Evolutionary conservation across 306 rosid species (phyloP), one percentile per base, ranked within the genome.

Genomic region (Acacia crassicarpa): DNA sequence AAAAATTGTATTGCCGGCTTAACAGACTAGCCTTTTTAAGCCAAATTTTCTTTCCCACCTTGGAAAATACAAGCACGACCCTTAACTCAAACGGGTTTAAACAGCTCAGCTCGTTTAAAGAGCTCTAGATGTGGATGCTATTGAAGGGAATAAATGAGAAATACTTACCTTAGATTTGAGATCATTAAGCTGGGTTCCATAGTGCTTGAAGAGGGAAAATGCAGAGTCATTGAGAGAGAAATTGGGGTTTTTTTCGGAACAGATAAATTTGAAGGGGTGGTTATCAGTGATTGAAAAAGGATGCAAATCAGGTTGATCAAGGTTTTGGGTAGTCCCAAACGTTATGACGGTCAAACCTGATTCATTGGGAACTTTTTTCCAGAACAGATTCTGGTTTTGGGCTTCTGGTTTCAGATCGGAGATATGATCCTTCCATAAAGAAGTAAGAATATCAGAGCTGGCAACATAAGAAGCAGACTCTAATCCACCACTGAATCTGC

Each of bases 401-500:
- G 35, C 22, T 19, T 58, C 63, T n/a, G 30, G 1, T 6, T 8
- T 8, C 25, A 3, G 65, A 6, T 78, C 59, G 13, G 51, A 15
- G 62, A 83, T 76, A 4, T 78, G 80, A 0, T 6, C n/a, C n/a
- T n/a, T 19, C 90, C 89, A 89, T 14, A 90, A 51, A 59, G 19
- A 86, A 22, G 2, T 3, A 3, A 85, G 86, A 30, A 88, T 11
- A 43, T 27, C 80, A 78, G 93, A 83, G 48, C 69, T 66, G 38
- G 84, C 85, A 19, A 82, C 45, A 35, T 74, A 72, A 48, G 72
- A 58, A 3, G 86, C 94, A 22, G 59, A 48, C 58, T 82, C 87
- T 6, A 80, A 54, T 22, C 98, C 98, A 74, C 76, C 40, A 88
- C 89, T 87, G 40, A 89, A 89, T 48, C 95, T 93, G 83, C 41